Evolutionary conservation across 495 filamentous ascomycete species (phyloP).

Genomic region (Peziza echinospora): DNA sequence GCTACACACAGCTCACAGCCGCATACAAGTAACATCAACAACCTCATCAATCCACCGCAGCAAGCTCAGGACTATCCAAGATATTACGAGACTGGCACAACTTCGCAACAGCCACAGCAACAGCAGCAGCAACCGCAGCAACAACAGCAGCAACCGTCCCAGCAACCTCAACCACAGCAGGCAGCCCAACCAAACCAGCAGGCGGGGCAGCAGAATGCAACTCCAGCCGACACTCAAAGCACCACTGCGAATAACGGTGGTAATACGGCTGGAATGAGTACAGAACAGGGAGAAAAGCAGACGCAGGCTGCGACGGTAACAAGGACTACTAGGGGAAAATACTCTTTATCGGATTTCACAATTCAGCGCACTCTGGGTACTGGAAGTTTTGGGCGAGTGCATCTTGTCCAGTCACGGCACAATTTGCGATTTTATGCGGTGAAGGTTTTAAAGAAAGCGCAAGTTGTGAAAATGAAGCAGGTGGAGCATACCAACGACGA

Average conservation of each 20-base stretch:
- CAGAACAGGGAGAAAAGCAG: constrained; percentile 8
- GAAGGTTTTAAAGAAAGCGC: constrained; percentile 93
- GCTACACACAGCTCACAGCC: constrained; percentile 32
- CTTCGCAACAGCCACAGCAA: constrained; percentile 14
- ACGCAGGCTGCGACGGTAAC: constrained; percentile 21
- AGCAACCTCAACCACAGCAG: constrained; percentile 2
- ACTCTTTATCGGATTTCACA: constrained; percentile 69
- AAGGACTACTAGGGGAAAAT: constrained; percentile 90
- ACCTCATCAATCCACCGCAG: constrained; percentile 44
- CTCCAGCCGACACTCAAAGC: too few relatives aligned
- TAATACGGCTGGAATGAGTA: not conserved
- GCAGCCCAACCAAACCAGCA: constrained; percentile 7
- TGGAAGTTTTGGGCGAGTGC: constrained; percentile 89
- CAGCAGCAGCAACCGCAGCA: constrained; percentile 9
- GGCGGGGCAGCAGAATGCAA: too few relatives aligned
- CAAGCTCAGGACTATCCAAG: constrained; percentile 24
- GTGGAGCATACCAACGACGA: constrained; percentile 98
- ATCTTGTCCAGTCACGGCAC: constrained; percentile 88
- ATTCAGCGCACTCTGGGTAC: constrained; percentile 83
- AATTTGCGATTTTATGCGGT: constrained; percentile 95
- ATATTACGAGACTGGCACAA: constrained; percentile 13
- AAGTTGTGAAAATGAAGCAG: constrained; percentile 99
- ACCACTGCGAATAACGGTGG: too few relatives aligned
- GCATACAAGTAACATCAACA: constrained; percentile 35
- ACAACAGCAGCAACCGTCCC: constrained; percentile 3